Conservation (phyloP, 768 basidiomycete genomes). For the Trametopsis cervina region DNA sequence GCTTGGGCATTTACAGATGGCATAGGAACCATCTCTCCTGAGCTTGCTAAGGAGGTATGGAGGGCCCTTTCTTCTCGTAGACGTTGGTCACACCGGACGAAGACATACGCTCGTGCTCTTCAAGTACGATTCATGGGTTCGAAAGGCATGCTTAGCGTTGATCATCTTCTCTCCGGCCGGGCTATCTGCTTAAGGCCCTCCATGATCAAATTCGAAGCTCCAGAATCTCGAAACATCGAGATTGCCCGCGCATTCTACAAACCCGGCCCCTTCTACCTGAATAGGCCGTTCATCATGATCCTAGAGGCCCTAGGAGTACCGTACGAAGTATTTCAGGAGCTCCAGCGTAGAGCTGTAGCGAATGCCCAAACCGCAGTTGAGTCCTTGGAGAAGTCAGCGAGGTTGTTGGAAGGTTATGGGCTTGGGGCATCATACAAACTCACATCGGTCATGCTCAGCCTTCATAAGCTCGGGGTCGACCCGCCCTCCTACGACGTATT, state of each 20-base stretch:
- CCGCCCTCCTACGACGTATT: conserved; percentile 35
- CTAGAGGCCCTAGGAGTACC: conserved; percentile 51
- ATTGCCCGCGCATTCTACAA: conserved; percentile 59
- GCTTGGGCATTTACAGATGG: conserved; percentile 61
- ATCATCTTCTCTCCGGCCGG: conserved; percentile 43
- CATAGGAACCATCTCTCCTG: conserved; percentile 54
- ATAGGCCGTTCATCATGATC: conserved; percentile 65
- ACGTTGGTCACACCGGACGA: conserved; percentile 24
- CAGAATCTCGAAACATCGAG: conserved; percentile 42
- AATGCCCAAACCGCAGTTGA: conserved; percentile 32
- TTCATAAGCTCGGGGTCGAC: conserved; percentile 41
- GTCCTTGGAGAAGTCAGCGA: conserved; percentile 39
- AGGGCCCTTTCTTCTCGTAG: conserved; percentile 32
- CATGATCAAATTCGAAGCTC: conserved; percentile 63
- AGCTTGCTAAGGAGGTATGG: conserved; percentile 45
- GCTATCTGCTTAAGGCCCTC: conserved; percentile 46
- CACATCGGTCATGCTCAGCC: conserved; percentile 40
- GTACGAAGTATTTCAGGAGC: conserved; percentile 42
- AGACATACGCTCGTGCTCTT: conserved; percentile 39
- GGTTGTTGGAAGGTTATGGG: conserved; percentile 47
- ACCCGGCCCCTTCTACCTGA: conserved; percentile 49
- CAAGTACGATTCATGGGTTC: conserved; percentile 60
- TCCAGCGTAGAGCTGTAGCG: conserved; percentile 45
- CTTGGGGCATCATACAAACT: conserved; percentile 52
- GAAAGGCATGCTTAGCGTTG: conserved; percentile 60